These are phyloP conservation scores for Rhizopus stolonifer DNA, from an alignment of 371 early-diverging fungal genomes.

Conservation along the genomic window DNA sequence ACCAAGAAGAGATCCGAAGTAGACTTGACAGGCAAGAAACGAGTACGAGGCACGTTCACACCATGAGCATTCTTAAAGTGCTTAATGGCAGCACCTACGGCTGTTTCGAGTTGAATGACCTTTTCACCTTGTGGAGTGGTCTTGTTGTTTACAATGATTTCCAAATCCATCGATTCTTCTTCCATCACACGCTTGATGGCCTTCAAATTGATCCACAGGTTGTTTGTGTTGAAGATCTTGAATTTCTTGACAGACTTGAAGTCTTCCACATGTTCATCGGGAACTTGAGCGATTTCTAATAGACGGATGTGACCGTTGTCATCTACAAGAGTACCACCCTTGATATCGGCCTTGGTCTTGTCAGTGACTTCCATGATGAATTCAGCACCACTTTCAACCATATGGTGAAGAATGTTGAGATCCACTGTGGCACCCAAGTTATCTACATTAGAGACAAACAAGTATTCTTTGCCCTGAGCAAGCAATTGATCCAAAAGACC, in stretches of 20 bases:
- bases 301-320: constrained; percentile 95
- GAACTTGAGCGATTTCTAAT: constrained; percentile 99
- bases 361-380: constrained; percentile 99
- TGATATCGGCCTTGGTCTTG: constrained; percentile 99
- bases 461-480: constrained; percentile 97
- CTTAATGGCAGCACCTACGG: constrained; percentile 99
- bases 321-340: constrained; percentile 99
- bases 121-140: constrained; percentile 85
- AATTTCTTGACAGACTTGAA: constrained; percentile 99
- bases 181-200: constrained; percentile 95
- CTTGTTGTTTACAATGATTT: constrained; percentile 98
- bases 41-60: constrained; percentile 96
- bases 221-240: constrained; percentile 99
- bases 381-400: constrained; percentile 88
- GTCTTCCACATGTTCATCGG: constrained; percentile 95
- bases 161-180: constrained; percentile 82
- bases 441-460: constrained; percentile 99
- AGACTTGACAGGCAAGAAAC: constrained; percentile 99
- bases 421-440: constrained; percentile 99
- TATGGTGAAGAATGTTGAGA: constrained; percentile 88
- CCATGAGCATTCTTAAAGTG: constrained; percentile 97
- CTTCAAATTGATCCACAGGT: constrained; percentile 96
- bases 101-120: constrained; percentile 99
- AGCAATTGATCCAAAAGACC: constrained; percentile 96
- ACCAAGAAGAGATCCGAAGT: constrained; percentile 98